phyloP scores from a whole-genome alignment of 1,284 basidiomycete genomes.

The Irpex sp. region DNA sequence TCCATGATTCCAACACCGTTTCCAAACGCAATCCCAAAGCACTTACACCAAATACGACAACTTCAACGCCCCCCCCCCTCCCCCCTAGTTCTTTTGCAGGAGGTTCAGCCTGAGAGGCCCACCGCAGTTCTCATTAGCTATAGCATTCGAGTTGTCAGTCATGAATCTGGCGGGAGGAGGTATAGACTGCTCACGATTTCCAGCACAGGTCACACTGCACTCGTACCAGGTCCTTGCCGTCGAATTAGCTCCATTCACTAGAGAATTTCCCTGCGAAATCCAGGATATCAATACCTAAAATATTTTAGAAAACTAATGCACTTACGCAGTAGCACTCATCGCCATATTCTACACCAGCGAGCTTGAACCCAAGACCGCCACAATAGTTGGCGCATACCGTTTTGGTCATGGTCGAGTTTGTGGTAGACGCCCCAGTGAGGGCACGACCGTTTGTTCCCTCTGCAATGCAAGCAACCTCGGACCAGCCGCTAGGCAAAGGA shows the following conservation, averaged over 20 bases:
- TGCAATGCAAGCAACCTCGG: constrained; percentile 12
- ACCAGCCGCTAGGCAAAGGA: constrained; percentile 10
- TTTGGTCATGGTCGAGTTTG: constrained; percentile 9
- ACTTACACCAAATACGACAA: background rate
- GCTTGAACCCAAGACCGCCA: constrained; percentile 2
- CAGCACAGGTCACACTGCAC: constrained; percentile 6
- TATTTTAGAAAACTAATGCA: background rate
- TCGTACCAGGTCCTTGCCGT: constrained; percentile 1
- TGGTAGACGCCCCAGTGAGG: constrained; percentile 8
- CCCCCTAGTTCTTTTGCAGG: constrained; percentile 4
- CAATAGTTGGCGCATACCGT: constrained; percentile 10
- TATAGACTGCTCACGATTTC: constrained; percentile 9
- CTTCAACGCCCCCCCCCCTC: background rate
- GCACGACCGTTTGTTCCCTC: constrained; percentile 12
- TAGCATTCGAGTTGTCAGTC: background rate
- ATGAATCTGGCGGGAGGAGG: background rate
- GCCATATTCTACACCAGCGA: constrained; percentile 11
- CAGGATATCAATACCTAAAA: background rate
- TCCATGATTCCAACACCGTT: too few species aligned
- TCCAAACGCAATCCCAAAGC: too few species aligned
- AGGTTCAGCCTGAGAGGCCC: constrained; percentile 9
- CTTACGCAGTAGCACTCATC: constrained; percentile 11
- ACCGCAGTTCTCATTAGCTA: constrained; percentile 12
- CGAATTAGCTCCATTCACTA: constrained; percentile 10
- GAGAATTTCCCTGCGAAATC: background rate